Conservation (phyloP, 768 basidiomycete species). For the Ephemerocybe angulata region DNA sequence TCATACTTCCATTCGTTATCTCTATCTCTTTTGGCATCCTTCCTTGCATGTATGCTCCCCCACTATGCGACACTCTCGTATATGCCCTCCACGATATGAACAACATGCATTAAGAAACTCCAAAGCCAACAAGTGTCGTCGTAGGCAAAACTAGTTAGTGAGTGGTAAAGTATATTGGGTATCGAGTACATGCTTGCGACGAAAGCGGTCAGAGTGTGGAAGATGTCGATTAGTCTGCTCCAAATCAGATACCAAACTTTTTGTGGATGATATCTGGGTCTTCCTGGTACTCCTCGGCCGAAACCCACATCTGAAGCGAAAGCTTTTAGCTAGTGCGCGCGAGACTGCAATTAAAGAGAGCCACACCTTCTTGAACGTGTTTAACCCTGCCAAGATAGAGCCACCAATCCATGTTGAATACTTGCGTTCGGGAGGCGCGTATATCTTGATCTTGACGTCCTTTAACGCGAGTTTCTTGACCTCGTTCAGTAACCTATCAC, state of each 20-base stretch:
- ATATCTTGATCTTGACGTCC: slow-evolving; percentile 98
- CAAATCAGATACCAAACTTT: slow-evolving; percentile 76
- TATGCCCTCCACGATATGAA: slow-evolving; percentile 12
- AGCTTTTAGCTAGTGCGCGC: slow-evolving; percentile 6
- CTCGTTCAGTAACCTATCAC: slow-evolving; percentile 93
- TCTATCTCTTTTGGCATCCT: slow-evolving; percentile 7
- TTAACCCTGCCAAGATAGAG: slow-evolving; percentile 91
- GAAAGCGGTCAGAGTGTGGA: slow-evolving; percentile 10
- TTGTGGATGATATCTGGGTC: slow-evolving; percentile 99
- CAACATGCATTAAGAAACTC: slow-evolving; percentile 7
- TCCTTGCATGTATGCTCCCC: slow-evolving; percentile 12
- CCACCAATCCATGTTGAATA: slow-evolving; percentile 98
- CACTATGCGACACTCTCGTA: slow-evolving; percentile 5
- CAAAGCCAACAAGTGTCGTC: slow-evolving; percentile 19
- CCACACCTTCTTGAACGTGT: slow-evolving; percentile 92
- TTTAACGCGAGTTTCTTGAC: slow-evolving; percentile 94
- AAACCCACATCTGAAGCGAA: slow-evolving; percentile 92
- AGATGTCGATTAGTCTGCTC: not conserved
- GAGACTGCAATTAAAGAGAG: slow-evolving; percentile 10
- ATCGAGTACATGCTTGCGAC: slow-evolving; percentile 8
- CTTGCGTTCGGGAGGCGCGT: slow-evolving; percentile 98
- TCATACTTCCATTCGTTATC: slow-evolving; percentile 6
- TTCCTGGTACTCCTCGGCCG: slow-evolving; percentile 98
- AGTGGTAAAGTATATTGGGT: slow-evolving; percentile 4
- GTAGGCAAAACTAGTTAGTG: slow-evolving; percentile 8